Percentiles rank a stretch among this genome's conserved stretches.
These are phyloP conservation scores for Zarea fungicola DNA, from an alignment of 2,329 filamentous ascomycete species.

Conservation along the genomic window DNA sequence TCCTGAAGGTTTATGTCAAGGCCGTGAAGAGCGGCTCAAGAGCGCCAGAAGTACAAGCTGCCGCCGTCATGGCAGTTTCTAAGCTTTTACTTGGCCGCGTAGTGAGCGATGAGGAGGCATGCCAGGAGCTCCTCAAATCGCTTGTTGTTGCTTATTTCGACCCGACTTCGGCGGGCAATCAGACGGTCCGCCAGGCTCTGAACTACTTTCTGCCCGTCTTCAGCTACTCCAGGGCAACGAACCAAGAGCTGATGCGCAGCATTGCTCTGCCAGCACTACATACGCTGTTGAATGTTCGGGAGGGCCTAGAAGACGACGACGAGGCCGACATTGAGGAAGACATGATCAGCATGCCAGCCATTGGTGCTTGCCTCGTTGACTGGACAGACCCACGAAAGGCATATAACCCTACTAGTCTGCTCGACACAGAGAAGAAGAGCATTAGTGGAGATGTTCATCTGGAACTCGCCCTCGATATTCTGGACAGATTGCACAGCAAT, in stretches of 20 bases:
- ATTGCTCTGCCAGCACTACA: conserved; percentile 72
- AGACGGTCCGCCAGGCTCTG: conserved; percentile 76
- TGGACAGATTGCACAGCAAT: conserved; percentile 66
- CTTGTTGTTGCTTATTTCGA: conserved; percentile 87
- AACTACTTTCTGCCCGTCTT: conserved; percentile 95
- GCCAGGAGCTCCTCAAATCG: conserved; percentile 72
- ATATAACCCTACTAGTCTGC: conserved; percentile 45
- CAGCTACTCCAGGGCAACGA: conserved; percentile 77
- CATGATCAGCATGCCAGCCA: conserved; percentile 72
- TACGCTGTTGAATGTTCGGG: conserved; percentile 66
- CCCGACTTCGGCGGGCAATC: conserved; percentile 72
- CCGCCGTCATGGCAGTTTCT: conserved; percentile 73
- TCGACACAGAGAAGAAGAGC: conserved; percentile 55
- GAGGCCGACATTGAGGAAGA: conserved; percentile 69
- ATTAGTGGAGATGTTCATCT: conserved; percentile 77
- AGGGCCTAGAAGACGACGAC: conserved; percentile 69
- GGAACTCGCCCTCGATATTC: conserved; percentile 67
- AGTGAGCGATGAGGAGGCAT: conserved; percentile 63
- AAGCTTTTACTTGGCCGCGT: conserved; percentile 81
- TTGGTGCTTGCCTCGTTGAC: conserved; percentile 80
- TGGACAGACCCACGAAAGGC: conserved; percentile 92
- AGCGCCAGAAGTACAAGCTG: conserved; percentile 70
- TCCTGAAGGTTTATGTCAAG: conserved; percentile 82
- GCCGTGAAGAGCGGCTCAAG: conserved; percentile 69
- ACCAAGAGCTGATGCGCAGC: conserved; percentile 73